Conservation (phyloP, 768 basidiomycete species). For the Trametes cinnabarina region DNA sequence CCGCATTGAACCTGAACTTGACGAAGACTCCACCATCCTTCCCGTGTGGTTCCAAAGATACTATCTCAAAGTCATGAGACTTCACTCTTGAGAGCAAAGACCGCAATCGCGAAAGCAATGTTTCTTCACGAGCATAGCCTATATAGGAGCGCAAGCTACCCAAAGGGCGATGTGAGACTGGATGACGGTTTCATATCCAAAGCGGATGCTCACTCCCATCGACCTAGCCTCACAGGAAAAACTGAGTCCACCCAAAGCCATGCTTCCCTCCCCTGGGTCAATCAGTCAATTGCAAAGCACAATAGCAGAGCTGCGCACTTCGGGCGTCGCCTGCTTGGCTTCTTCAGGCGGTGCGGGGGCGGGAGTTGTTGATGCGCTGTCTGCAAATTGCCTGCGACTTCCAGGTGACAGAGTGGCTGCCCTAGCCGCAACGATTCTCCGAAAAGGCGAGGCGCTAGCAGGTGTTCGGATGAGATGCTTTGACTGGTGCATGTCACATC, state of each 20-base stretch:
- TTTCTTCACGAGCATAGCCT: slow-evolving; percentile 57
- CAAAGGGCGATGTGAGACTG: too few species aligned
- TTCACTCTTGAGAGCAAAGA: slow-evolving; percentile 51
- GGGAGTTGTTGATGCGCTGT: background rate
- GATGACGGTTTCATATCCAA: too few species aligned
- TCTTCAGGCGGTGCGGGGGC: too few species aligned
- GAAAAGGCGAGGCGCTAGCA: background rate
- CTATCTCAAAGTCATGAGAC: slow-evolving; percentile 56
- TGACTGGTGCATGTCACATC: slow-evolving; percentile 3
- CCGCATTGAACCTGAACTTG: slow-evolving; percentile 56
- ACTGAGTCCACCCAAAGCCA: slow-evolving; percentile 78
- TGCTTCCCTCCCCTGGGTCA: slow-evolving; percentile 37
- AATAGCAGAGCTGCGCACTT: background rate
- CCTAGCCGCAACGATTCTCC: background rate
- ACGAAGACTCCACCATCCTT: slow-evolving; percentile 91
- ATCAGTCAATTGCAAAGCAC: background rate
- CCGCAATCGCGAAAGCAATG: slow-evolving; percentile 49
- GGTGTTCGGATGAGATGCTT: background rate
- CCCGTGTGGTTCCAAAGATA: slow-evolving; percentile 58
- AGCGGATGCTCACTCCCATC: slow-evolving; percentile 57
- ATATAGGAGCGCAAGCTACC: slow-evolving; percentile 62
- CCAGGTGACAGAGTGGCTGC: background rate
- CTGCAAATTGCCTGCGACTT: slow-evolving; percentile 4
- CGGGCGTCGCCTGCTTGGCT: background rate
- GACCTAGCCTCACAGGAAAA: slow-evolving; percentile 68